These are phyloP conservation scores for Stylosanthes scabra DNA, from an alignment of 331 rosid genomes.

Conservation along the genomic window DNA sequence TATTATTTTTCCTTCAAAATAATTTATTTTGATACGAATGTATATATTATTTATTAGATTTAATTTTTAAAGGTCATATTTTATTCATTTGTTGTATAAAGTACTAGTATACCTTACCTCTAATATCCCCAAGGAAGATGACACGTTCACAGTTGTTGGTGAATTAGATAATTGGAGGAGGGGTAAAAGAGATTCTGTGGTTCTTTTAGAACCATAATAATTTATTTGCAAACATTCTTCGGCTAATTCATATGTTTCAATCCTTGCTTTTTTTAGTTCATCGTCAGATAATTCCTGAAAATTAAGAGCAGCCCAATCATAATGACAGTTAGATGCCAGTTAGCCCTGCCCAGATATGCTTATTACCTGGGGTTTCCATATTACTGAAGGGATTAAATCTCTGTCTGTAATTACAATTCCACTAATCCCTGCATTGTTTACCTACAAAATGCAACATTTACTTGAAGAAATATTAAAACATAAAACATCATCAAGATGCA, in stretches of 20 bases:
- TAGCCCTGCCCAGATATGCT: slow-evolving; percentile 12
- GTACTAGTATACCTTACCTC: slow-evolving; percentile 23
- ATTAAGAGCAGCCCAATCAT: background rate
- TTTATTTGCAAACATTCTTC: slow-evolving; percentile 44
- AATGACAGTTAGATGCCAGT: background rate
- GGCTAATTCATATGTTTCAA: slow-evolving; percentile 36
- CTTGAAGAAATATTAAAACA: background rate
- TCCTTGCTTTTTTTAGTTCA: slow-evolving; percentile 5
- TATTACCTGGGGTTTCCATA: slow-evolving; percentile 27
- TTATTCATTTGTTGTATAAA: too few relatives aligned
- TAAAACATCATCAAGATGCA: background rate
- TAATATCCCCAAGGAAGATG: slow-evolving; percentile 43
- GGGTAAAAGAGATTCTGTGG: slow-evolving; percentile 46
- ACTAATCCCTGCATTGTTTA: slow-evolving; percentile 61
- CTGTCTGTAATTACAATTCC: slow-evolving; percentile 34
- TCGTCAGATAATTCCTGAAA: slow-evolving; percentile 17
- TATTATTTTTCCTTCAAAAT: too few relatives aligned
- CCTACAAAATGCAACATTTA: slow-evolving; percentile 40
- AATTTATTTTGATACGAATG: too few relatives aligned
- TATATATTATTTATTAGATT: too few relatives aligned
- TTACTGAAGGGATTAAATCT: background rate
- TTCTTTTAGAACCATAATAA: slow-evolving; percentile 44
- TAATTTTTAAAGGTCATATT: too few relatives aligned
- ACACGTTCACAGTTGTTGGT: slow-evolving; percentile 53
- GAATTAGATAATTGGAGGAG: slow-evolving; percentile 47